Base-by-base conservation (phyloP, 805 yeast species). In the Saccharomycodes ludwigii region DNA sequence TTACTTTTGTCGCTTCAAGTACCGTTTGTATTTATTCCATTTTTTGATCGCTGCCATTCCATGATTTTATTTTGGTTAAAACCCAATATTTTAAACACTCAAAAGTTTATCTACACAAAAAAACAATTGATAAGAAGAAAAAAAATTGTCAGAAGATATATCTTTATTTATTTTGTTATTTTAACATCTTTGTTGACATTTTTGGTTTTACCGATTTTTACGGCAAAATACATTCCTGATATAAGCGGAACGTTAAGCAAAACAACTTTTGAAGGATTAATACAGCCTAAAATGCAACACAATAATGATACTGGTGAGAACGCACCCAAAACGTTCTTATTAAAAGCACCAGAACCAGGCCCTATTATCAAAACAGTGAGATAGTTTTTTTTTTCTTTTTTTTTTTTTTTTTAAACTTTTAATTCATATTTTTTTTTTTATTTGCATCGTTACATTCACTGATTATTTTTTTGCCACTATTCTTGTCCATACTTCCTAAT, bases 11-110 rank as follows among this genome's bases (percentile, higher is more conserved):
- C 70, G 37, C 50, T 65, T 5, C 82, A 76, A 40, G 52, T 74
- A 7, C 85, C 85, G 2, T 38, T 78, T 11, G 50, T 77, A 21
- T 58, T 76, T 21, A 55, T 75, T 24, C 86, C 86, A 0, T 74
- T 63, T 40, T 63, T 74, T 28, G 79, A 76, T 44, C 65, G 64
- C 29, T 67, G 76, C 68, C 91, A 79, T 44, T 69, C 84, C 2
- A 57, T 71, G 56, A 58, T 73, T 46, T 56, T 79, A 21, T 66
- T 78, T 41, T 79, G 88, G 88, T 54, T 77, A 35, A 67, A 62
- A 33, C 81, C 82, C 2, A 59, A 60, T 4, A 46, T 48, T n/a
- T 52, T 61, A 22, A 40, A 56, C n/a, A 38, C 50, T 8, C 39
- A 44, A 25, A 52, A 50, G 8, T 46, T 47, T 6, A 54, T 75